Percentiles rank a stretch among this genome's conserved stretches.
phyloP scores from a whole-genome alignment of 176 grass and related monocot species.

The Miscanthus lutarioriparius region DNA sequence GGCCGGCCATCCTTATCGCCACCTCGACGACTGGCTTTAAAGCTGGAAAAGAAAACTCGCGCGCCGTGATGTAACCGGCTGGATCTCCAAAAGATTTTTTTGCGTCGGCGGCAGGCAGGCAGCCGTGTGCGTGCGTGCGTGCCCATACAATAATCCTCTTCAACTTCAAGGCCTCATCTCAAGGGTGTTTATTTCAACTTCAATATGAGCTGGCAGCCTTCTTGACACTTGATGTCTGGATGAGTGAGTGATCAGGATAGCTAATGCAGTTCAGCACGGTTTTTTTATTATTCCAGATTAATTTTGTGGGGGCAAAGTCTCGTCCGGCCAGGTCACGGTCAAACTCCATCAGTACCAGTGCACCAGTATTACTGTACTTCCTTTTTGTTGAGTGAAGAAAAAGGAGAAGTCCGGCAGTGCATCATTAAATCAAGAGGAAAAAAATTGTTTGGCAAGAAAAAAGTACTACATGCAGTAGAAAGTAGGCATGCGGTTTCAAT shows the following conservation, averaged over 20 bases:
- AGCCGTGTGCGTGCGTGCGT: neutral
- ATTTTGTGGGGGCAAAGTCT: neutral
- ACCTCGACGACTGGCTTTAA: neutral
- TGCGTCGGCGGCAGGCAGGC: neutral
- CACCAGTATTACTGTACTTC: no score
- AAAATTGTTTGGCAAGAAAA: neutral
- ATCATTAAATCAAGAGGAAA: neutral
- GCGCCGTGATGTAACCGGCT: no score
- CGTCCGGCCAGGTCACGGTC: neutral
- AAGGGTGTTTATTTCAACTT: no score
- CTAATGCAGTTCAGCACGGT: neutral
- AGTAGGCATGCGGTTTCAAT: neutral
- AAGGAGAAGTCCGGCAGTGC: neutral
- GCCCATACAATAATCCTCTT: no score
- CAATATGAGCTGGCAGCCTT: neutral
- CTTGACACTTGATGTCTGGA: neutral
- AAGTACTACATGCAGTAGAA: neutral
- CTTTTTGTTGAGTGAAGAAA: neutral
- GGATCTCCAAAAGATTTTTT: neutral
- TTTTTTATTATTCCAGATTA: neutral
- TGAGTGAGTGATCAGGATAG: neutral
- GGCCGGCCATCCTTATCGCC: constrained; percentile 27
- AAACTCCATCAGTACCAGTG: neutral
- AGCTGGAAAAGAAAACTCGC: neutral
- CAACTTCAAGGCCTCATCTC: no score